phyloP scores from a whole-genome alignment of 805 yeast species.

The Komagataella pastoris region DNA sequence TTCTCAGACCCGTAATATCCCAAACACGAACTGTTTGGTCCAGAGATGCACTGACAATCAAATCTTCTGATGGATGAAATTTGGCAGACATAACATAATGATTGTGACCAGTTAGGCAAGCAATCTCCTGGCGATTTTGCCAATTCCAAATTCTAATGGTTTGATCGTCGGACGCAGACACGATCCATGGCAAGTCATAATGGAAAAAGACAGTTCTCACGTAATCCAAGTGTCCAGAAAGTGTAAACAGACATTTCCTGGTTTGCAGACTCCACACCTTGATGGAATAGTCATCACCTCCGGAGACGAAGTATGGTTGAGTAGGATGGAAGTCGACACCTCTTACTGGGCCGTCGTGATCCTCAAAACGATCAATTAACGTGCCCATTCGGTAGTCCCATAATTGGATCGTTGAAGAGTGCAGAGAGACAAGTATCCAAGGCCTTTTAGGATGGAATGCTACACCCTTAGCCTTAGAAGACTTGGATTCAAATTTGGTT shows the following conservation, averaged over 20 bases:
- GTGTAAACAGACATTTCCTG: conserved; percentile 81
- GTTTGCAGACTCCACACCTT: conserved; percentile 94
- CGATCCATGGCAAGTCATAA: conserved; percentile 93
- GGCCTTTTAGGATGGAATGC: conserved; percentile 95
- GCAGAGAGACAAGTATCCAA: conserved; percentile 90
- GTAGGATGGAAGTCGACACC: conserved; percentile 94
- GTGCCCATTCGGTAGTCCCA: conserved; percentile 99
- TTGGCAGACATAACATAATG: conserved; percentile 98
- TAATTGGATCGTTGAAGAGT: conserved; percentile 95
- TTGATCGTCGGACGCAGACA: conserved; percentile 94
- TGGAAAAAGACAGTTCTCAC: conserved; percentile 92
- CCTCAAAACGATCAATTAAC: conserved; percentile 89
- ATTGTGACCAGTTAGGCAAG: conserved; percentile 94
- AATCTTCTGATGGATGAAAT: conserved; percentile 91
- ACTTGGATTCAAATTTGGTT: conserved; percentile 90
- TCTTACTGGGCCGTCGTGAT: conserved; percentile 97
- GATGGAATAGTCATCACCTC: conserved; percentile 93
- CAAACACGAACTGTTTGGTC: conserved; percentile 99
- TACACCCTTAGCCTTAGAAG: conserved; percentile 94
- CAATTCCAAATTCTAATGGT: conserved; percentile 99
- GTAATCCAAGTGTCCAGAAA: conserved; percentile 90
- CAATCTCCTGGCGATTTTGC: conserved; percentile 97
- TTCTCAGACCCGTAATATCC: conserved; percentile 93
- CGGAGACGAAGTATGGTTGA: conserved; percentile 92
- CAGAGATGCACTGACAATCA: conserved; percentile 88